These are phyloP conservation scores for Neospora caninum DNA, from an alignment of 169 alveolate genomes.

Conservation along the genomic window DNA sequence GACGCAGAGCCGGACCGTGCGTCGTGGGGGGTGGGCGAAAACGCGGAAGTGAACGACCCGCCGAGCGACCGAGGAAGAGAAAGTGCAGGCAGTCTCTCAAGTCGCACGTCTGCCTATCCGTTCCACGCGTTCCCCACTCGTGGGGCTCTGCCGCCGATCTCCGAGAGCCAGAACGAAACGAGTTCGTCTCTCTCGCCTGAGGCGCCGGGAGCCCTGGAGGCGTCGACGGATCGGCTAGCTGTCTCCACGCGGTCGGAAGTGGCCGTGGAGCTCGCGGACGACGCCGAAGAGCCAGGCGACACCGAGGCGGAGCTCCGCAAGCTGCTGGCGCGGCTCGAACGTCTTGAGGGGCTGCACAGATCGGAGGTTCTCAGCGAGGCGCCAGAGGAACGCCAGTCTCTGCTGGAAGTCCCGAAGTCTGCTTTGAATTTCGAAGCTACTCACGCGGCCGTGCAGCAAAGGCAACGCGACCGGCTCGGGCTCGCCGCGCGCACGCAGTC, in stretches of 20 bases:
- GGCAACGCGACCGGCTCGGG: neutral
- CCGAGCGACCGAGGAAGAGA: too few relatives aligned
- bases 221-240: neutral
- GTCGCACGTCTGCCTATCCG: too few relatives aligned
- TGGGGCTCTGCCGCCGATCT: neutral
- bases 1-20: too few relatives aligned
- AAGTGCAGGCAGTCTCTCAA: too few relatives aligned
- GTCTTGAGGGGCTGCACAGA: neutral
- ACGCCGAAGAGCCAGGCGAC: neutral
- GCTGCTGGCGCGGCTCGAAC: neutral
- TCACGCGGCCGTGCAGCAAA: neutral
- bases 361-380: neutral
- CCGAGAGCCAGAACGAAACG: neutral
- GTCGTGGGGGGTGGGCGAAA: too few relatives aligned
- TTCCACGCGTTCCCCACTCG: neutral
- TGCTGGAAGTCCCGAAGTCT: neutral
- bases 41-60: too few relatives aligned
- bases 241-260: neutral
- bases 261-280: neutral
- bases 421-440: too few relatives aligned
- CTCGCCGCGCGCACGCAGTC: neutral
- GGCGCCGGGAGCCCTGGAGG: too few relatives aligned
- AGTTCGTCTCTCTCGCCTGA: neutral
- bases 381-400: neutral
- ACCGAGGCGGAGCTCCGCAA: conserved; percentile 8